Percentiles rank a stretch among this genome's conserved stretches.
Conservation (phyloP, 2,329 filamentous ascomycete species). For the Diaporthe eres region DNA sequence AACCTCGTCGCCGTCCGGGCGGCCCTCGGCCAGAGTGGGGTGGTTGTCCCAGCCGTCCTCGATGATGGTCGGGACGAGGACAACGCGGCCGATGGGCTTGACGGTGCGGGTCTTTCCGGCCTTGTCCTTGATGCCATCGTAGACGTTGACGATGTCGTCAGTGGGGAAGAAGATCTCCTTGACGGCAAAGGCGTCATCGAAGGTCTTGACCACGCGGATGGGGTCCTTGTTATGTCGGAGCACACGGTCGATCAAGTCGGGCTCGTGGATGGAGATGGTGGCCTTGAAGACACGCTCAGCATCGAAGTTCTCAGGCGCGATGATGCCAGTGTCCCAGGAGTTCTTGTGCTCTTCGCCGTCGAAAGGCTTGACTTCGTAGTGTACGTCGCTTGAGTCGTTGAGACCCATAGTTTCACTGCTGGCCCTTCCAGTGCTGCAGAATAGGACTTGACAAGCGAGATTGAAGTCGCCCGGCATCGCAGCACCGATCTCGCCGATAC, state of each 20-base stretch:
- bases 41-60: slow-evolving; percentile 64
- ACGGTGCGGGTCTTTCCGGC: slow-evolving; percentile 51
- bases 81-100: slow-evolving; percentile 60
- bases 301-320: slow-evolving; percentile 56
- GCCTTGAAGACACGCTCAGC: slow-evolving; percentile 60
- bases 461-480: slow-evolving; percentile 85
- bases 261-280: slow-evolving; percentile 57
- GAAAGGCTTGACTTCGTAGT: slow-evolving; percentile 46
- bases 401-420: too few species aligned
- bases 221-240: slow-evolving; percentile 49
- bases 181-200: slow-evolving; percentile 64
- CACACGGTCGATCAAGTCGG: slow-evolving; percentile 46
- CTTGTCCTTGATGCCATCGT: slow-evolving; percentile 58
- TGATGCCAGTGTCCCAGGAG: slow-evolving; percentile 45
- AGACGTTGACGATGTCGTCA: slow-evolving; percentile 57
- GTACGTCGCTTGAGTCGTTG: not conserved
- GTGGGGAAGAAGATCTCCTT: slow-evolving; percentile 71
- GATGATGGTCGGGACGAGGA: slow-evolving; percentile 60
- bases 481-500: slow-evolving; percentile 64
- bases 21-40: slow-evolving; percentile 50
- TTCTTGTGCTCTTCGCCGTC: slow-evolving; percentile 44
- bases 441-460: slow-evolving; percentile 78
- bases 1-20: slow-evolving; percentile 43
- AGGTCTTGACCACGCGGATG: slow-evolving; percentile 55
- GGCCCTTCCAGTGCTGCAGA: slow-evolving; percentile 56